These are phyloP conservation scores for Podaxis pistillaris DNA, from an alignment of 768 basidiomycete species.

Conservation along the genomic window DNA sequence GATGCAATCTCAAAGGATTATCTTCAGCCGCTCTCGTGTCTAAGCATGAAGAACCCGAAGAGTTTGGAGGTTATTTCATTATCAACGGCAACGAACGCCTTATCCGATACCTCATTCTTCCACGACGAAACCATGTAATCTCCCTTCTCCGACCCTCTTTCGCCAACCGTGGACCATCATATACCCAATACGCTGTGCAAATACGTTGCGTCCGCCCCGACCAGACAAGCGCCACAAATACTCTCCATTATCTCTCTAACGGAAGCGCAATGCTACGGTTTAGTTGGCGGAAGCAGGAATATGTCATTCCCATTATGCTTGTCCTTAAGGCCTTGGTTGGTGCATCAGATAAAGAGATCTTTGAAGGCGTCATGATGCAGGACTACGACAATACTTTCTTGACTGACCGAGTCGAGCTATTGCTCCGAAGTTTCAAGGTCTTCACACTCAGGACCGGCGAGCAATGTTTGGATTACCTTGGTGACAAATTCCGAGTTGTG, in stretches of 20 bases:
- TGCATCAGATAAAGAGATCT: conserved; percentile 94
- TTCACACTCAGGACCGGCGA: conserved; percentile 85
- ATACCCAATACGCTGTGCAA: conserved; percentile 91
- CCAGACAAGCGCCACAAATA: conserved; percentile 92
- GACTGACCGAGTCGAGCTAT: conserved; percentile 93
- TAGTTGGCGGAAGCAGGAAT: conserved; percentile 97
- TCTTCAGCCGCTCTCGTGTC: conserved; percentile 84
- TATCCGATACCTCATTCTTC: conserved; percentile 95
- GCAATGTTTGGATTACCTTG: conserved; percentile 92
- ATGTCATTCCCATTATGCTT: conserved; percentile 96
- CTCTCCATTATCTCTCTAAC: conserved; percentile 95
- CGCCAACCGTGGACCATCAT: conserved; percentile 88
- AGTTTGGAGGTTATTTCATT: conserved; percentile 98
- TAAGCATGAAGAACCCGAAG: conserved; percentile 95
- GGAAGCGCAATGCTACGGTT: conserved; percentile 97
- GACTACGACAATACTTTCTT: conserved; percentile 97
- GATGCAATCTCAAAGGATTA: conserved; percentile 88
- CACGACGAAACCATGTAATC: conserved; percentile 93
- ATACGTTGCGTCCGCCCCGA: conserved; percentile 94
- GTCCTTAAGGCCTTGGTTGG: conserved; percentile 90
- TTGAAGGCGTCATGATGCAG: conserved; percentile 94
- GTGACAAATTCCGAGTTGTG: conserved; percentile 94
- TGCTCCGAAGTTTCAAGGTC: conserved; percentile 93
- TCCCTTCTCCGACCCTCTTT: conserved; percentile 91
- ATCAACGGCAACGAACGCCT: conserved; percentile 99